Percentiles rank a stretch among this genome's conserved stretches.
phyloP scores from a whole-genome alignment of 176 grass and related monocot genomes.

The Rhynchospora tenuis region DNA sequence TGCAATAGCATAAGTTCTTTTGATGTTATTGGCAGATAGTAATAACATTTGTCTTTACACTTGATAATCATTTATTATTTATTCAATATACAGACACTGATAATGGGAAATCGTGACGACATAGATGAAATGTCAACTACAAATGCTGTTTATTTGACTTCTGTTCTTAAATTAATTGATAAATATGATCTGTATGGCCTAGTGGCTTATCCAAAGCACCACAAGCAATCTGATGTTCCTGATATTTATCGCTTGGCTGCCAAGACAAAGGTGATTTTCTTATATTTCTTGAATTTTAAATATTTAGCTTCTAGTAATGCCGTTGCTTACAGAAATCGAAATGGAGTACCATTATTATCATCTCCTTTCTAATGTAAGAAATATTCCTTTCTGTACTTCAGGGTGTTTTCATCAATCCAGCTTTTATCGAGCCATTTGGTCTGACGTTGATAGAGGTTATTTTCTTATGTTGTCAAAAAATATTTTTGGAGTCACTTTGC shows the following conservation, averaged over 20 bases:
- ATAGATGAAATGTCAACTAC: slow-evolving; percentile 56
- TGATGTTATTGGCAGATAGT: background rate
- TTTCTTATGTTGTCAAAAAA: slow-evolving; percentile 14
- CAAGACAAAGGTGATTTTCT: slow-evolving; percentile 41
- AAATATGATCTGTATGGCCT: slow-evolving; percentile 51
- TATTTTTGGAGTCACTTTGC: background rate
- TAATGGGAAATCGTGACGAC: slow-evolving; percentile 52
- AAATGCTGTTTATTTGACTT: slow-evolving; percentile 39
- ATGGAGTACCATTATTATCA: background rate
- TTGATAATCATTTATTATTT: background rate
- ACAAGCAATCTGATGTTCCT: slow-evolving; percentile 46
- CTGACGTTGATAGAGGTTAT: slow-evolving; percentile 97
- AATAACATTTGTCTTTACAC: background rate
- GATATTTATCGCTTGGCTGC: slow-evolving; percentile 52
- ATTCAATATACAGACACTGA: slow-evolving; percentile 26
- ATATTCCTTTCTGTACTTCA: slow-evolving; percentile 25
- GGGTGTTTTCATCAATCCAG: slow-evolving; percentile 98
- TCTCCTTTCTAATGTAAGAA: slow-evolving; percentile 12
- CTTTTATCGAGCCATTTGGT: slow-evolving; percentile 95
- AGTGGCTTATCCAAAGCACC: slow-evolving; percentile 60
- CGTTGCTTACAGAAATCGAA: slow-evolving; percentile 2
- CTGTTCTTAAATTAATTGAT: slow-evolving; percentile 50
- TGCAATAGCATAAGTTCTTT: background rate
- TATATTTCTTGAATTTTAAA: background rate
- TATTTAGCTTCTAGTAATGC: background rate